Percentiles rank a stretch among this genome's conserved stretches.
These are phyloP conservation scores for Pyricularia sp. DNA, from an alignment of 2,329 filamentous ascomycete species.

Conservation along the genomic window DNA sequence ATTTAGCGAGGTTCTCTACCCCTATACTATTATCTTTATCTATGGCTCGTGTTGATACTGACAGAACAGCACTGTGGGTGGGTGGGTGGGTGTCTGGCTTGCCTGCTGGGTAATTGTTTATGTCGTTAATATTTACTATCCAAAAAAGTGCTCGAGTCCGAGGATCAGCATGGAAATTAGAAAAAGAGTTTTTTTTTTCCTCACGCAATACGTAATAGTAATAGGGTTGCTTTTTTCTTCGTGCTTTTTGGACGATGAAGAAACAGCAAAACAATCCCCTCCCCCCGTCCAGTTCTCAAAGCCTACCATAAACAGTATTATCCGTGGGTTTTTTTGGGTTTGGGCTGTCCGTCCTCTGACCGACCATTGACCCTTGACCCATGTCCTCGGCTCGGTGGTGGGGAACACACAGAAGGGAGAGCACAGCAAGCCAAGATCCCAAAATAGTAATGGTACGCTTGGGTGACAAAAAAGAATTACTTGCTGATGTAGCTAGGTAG, in stretches of 20 bases:
- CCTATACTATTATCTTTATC: no score
- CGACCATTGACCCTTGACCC: neutral
- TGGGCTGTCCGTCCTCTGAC: neutral
- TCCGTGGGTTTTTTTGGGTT: no score
- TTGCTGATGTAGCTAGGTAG: no score
- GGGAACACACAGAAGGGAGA: neutral
- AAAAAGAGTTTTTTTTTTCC: neutral
- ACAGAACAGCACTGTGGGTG: neutral
- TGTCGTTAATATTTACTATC: neutral
- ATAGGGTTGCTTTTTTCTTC: neutral
- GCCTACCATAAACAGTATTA: no score
- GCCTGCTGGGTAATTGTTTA: neutral
- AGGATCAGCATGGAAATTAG: neutral
- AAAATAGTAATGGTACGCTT: neutral
- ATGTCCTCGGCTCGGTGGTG: neutral
- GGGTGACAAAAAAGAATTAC: no score
- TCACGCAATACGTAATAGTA: no score
- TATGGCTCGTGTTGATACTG: neutral
- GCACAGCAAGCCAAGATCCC: neutral
- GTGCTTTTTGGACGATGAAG: neutral
- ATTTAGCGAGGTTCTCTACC: no score
- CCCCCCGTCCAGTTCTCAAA: neutral
- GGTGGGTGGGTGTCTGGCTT: no score
- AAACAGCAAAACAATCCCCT: neutral
- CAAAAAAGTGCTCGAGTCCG: neutral